Evolutionary conservation across 768 basidiomycete genomes (phyloP).

Genomic region (Russula vinacea): DNA sequence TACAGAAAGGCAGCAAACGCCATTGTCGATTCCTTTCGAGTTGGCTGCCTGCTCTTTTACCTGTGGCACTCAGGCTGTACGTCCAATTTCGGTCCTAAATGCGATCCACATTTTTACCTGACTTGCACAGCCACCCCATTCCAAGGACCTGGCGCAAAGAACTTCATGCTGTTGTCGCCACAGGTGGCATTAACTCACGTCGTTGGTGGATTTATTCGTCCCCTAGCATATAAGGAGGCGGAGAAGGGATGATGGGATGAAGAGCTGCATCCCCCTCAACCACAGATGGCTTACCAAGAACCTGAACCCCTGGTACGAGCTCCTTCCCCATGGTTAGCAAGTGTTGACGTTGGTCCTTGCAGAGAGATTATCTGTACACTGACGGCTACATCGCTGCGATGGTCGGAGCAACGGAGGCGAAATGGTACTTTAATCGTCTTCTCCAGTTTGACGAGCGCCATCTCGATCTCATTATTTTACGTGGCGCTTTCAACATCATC

Average conservation of each 20-base stretch:
- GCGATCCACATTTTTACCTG: background rate
- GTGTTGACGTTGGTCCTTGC: background rate
- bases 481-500: background rate
- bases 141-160: background rate
- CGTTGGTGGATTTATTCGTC: background rate
- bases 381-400: background rate
- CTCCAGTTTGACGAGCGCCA: background rate
- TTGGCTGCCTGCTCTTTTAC: too few relatives aligned
- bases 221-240: background rate
- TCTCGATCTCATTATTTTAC: background rate
- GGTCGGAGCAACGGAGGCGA: background rate
- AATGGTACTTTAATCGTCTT: background rate
- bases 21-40: too few relatives aligned
- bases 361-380: slow-evolving; percentile 8
- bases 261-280: background rate
- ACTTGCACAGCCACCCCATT: too few relatives aligned
- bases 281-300: background rate
- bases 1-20: too few relatives aligned
- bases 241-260: background rate
- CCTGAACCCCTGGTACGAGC: too few relatives aligned
- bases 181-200: background rate
- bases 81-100: background rate
- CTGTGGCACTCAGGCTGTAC: too few relatives aligned
- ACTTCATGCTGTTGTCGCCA: background rate
- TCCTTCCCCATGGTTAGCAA: background rate